Conservation (phyloP, 2,329 filamentous ascomycete genomes). For the Coniochaeta prunicola region DNA sequence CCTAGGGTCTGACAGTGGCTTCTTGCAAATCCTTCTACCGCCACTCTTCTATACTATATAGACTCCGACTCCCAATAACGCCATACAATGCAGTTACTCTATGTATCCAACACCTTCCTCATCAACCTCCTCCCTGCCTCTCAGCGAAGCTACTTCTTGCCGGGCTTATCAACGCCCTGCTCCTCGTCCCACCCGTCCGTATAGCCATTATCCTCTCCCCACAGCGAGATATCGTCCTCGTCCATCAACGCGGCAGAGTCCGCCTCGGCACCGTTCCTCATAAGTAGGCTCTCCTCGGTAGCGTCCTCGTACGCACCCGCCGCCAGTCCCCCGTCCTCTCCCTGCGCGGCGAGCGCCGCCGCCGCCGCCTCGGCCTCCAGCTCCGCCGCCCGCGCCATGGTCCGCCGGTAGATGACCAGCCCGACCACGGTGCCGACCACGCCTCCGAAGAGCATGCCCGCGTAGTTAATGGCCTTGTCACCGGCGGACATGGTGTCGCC, state of each 20-base stretch:
- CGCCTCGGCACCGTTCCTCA: conserved; percentile 17
- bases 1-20: not conserved
- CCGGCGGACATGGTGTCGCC: conserved; percentile 74
- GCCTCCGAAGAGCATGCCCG: conserved; percentile 67
- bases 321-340: conserved; percentile 2
- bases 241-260: conserved; percentile 46
- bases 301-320: conserved; percentile 24
- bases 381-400: conserved; percentile 55
- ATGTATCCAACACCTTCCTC: not conserved
- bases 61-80: not conserved
- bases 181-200: conserved; percentile 22
- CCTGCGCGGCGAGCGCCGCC: conserved; percentile 12
- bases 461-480: conserved; percentile 77
- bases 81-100: not conserved
- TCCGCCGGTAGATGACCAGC: conserved; percentile 74
- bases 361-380: conserved; percentile 31
- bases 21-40: not conserved
- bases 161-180: conserved; percentile 11
- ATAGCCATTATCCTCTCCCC: conserved; percentile 31
- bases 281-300: conserved; percentile 30
- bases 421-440: conserved; percentile 69
- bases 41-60: not conserved
- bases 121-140: not conserved
- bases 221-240: conserved; percentile 52
- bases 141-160: conserved; percentile 9